Base-by-base conservation (phyloP, 306 rosid species). In the Quercus glauca region DNA sequence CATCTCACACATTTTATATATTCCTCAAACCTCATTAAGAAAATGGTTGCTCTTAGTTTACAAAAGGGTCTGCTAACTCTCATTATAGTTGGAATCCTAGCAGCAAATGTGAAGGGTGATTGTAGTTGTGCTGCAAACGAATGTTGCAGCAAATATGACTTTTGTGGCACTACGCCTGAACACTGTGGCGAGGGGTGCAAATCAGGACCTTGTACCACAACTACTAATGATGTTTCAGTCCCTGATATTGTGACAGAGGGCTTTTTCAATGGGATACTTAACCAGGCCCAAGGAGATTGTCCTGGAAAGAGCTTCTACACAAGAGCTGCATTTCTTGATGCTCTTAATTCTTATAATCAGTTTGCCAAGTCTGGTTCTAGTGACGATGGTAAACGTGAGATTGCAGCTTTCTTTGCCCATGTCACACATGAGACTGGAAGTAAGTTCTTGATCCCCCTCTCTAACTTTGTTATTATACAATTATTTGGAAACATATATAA, bases 321-420 rank as follows among this genome's bases (percentile, higher is more conserved):
- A 2, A 60, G 87, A 65, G 60, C 61, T 3, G 79, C 79, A 68
- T 84, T 84, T 60, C 81, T 84, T 26, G n/a, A 64, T 2, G 82
- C 84, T 23, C 56, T 35, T 5, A 29, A 37, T 11, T 72, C 84
- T 1, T 84, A 55, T 51, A 1, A 65, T 19, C 9, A 28, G 5
- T 84, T 84, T 12, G 84, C 76, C 11, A 41, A 2, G 5, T 3
- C 20, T 23, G 79, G 73, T 15, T 35, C 86, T 0, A 71, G 25
- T 3, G 83, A 79, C 21, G 86, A 71, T 55, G 43, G 78, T 18
- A 84, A 84, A 51, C 84, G 84, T 3, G 84, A 83, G 74, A 65
- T 83, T 35, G 87, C 84, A 3, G 87, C 87, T 31, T 79, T 79
- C 73, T 79, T 83, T 31, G 87, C 84, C 58, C 83, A 83, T 43